Evolutionary conservation across 2,329 filamentous ascomycete genomes (phyloP).

Genomic region (Penicillium brasilianum): DNA sequence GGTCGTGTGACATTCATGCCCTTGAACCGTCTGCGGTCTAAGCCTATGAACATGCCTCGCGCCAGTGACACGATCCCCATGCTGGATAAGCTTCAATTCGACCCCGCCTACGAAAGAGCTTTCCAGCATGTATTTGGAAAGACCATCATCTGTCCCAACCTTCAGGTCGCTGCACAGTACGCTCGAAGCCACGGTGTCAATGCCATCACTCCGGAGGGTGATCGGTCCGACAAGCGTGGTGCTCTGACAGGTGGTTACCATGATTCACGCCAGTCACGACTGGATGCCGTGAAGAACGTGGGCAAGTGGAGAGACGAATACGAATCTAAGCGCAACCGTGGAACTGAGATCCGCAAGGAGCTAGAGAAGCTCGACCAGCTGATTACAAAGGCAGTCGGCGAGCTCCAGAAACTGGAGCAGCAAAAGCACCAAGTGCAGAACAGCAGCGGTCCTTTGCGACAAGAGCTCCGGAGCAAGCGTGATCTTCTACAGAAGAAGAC

Average conservation of each 20-base stretch:
- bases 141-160: slow-evolving; percentile 89
- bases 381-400: slow-evolving; percentile 83
- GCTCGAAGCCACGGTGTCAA: slow-evolving; percentile 89
- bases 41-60: slow-evolving; percentile 76
- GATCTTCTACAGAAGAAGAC: slow-evolving; percentile 73
- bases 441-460: slow-evolving; percentile 78
- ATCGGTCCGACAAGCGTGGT: slow-evolving; percentile 92
- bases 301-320: slow-evolving; percentile 76
- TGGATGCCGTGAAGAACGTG: slow-evolving; percentile 80
- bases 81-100: slow-evolving; percentile 81
- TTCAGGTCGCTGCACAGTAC: slow-evolving; percentile 87
- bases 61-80: slow-evolving; percentile 87
- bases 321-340: slow-evolving; percentile 68
- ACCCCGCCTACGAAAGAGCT: slow-evolving; percentile 76
- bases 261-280: slow-evolving; percentile 80
- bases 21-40: slow-evolving; percentile 76
- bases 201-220: slow-evolving; percentile 92
- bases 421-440: slow-evolving; percentile 76
- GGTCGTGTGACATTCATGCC: slow-evolving; percentile 96
- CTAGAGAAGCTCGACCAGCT: slow-evolving; percentile 84
- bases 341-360: slow-evolving; percentile 68
- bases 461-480: slow-evolving; percentile 77
- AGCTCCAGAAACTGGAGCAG: slow-evolving; percentile 82
- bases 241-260: slow-evolving; percentile 95
- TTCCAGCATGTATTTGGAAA: slow-evolving; percentile 96